Base-by-base conservation (phyloP, 176 grass and related monocot species). In the Hsuehochloa calcarea region DNA sequence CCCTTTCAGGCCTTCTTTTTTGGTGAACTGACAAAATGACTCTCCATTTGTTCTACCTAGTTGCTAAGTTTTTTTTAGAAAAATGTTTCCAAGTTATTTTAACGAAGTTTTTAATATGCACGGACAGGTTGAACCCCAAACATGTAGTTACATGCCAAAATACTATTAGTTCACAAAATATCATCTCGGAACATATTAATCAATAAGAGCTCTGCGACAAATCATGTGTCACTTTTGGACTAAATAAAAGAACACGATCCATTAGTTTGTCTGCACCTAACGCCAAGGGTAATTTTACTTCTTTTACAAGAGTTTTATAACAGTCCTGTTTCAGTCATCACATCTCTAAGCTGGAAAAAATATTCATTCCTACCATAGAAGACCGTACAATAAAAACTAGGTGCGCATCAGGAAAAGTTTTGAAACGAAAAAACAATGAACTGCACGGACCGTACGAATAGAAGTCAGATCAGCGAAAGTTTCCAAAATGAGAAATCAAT, bases 391-490 rank as follows among this genome's bases (percentile, higher is more conserved):
- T 49, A 17, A 84, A 74, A 37, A 75, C 35, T 67, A 45, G 7
- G 16, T 10, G 26, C 8, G 29, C 70, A 49, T 59, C 84, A 79
- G 74, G 39, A 46, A 0, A 70, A 55, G 8, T 3, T 81, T 87
- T 46, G 41, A 56, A 70, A 68, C 14, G n/a, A 12, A 4, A 61
- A 12, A 58, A 25, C 4, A 35, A 58, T 11, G 58, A 1, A 58
- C 17, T 54, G 80, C 80, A 84, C 65, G 74, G 80, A 78, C 60
- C 65, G 74, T 84, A 84, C 86, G 52, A 49, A 45, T 4, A 12
- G 41, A 43, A 23, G 86, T 84, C 80, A 84, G 74, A 78, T 84
- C 43, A 5, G 74, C 5, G 19, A 84, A 44, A 2, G 35, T 19
- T 61, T 52, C 29, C 12, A 45, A 45, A 25, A 19, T 34, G 1